phyloP scores from a whole-genome alignment of 176 grass and related monocot species.

The Juncus inflexus region DNA sequence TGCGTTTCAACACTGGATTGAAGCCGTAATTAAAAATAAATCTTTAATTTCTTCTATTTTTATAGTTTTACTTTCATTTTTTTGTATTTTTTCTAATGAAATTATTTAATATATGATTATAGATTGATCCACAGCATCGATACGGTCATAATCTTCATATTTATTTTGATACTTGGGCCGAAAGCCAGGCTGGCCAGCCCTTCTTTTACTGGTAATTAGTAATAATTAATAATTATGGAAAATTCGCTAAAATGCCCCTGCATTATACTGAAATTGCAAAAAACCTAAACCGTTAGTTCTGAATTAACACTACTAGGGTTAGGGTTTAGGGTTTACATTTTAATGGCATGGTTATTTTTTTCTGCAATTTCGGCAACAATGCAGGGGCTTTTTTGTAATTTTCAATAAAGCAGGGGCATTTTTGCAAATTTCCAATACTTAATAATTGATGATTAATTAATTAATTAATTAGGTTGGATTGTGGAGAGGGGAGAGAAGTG shows the following conservation, averaged over 20 bases:
- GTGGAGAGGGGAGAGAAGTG: conserved; percentile 74
- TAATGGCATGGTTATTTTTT: no score
- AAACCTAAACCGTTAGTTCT: no score
- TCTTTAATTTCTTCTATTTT: not conserved
- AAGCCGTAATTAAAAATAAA: conserved; percentile 43
- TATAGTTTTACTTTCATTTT: conserved; percentile 3
- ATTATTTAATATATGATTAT: conserved; percentile 1
- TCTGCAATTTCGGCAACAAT: no score
- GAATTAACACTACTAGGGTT: no score
- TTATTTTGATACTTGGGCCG: conserved; percentile 72
- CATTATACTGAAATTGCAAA: not conserved
- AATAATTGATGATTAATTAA: no score
- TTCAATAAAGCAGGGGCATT: no score
- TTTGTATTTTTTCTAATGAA: not conserved
- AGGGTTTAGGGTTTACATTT: no score
- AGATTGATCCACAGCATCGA: conserved; percentile 90
- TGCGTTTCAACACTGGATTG: conserved; percentile 98
- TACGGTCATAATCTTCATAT: conserved; percentile 93
- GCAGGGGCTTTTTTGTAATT: no score
- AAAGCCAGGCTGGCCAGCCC: conserved; percentile 74
- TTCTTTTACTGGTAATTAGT: conserved; percentile 95
- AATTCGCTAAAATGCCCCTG: not conserved
- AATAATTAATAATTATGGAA: conserved; percentile 1
- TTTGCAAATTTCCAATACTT: no score
- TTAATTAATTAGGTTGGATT: conserved; percentile 53